phyloP scores from a whole-genome alignment of 2,329 filamentous ascomycete genomes.

The Proliferodiscus dingleyae region DNA sequence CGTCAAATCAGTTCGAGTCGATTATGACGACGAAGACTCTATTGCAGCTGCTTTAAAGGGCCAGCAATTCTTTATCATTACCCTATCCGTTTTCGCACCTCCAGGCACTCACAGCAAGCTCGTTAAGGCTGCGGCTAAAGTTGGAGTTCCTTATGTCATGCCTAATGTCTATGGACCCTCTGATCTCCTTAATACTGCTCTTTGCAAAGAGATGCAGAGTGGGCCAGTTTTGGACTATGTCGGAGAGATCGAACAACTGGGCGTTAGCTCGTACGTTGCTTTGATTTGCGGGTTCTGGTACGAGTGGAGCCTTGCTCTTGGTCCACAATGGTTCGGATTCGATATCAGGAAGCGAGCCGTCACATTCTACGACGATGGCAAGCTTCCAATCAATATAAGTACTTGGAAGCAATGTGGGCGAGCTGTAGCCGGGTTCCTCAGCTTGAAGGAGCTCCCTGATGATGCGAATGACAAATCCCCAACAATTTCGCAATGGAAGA shows the following conservation, averaged over 20 bases:
- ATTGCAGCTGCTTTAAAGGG: slow-evolving; percentile 46
- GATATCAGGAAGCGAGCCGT: slow-evolving; percentile 40
- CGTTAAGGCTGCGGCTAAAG: slow-evolving; percentile 48
- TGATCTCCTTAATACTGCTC: no score
- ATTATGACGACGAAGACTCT: slow-evolving; percentile 40
- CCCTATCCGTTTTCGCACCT: slow-evolving; percentile 40
- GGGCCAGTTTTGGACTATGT: slow-evolving; percentile 23
- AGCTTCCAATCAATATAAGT: slow-evolving; percentile 38
- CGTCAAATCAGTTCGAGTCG: slow-evolving; percentile 38
- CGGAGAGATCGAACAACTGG: slow-evolving; percentile 36
- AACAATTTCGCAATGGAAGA: slow-evolving; percentile 34
- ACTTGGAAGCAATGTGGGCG: slow-evolving; percentile 49
- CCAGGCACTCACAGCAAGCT: slow-evolving; percentile 44
- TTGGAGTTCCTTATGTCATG: slow-evolving; percentile 50
- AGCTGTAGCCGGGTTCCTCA: slow-evolving; percentile 47
- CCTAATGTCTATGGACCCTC: slow-evolving; percentile 47
- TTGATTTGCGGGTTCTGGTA: slow-evolving; percentile 49
- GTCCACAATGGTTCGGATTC: slow-evolving; percentile 40
- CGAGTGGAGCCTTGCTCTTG: slow-evolving; percentile 42
- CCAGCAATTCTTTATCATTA: slow-evolving; percentile 54
- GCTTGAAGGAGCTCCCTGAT: slow-evolving; percentile 33
- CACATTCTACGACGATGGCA: slow-evolving; percentile 50
- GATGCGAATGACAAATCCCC: slow-evolving; percentile 30
- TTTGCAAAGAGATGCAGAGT: no score
- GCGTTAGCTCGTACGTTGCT: slow-evolving; percentile 34